phyloP scores from a whole-genome alignment of 371 early-diverging fungal species.

The Dinochytrium kinnereticum region DNA sequence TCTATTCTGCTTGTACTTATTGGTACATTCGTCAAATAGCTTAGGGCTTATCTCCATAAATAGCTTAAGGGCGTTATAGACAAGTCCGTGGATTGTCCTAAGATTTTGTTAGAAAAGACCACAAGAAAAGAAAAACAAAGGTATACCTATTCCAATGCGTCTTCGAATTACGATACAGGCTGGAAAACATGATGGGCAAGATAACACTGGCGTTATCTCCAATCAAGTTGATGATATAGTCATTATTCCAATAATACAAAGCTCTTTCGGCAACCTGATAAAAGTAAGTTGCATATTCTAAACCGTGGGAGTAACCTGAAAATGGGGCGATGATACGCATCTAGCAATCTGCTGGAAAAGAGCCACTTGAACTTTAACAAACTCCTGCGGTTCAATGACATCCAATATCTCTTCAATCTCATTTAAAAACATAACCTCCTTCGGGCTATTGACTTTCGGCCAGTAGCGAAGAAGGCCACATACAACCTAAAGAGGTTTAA shows the following conservation, averaged over 20 bases:
- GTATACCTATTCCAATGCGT: slow-evolving; percentile 93
- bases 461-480: slow-evolving; percentile 87
- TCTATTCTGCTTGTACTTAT: slow-evolving; percentile 77
- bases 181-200: slow-evolving; percentile 91
- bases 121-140: neutral
- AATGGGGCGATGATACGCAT: slow-evolving; percentile 94
- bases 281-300: slow-evolving; percentile 9
- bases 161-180: slow-evolving; percentile 89
- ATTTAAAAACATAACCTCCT: slow-evolving; percentile 97
- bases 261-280: slow-evolving; percentile 92
- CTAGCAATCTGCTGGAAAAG: slow-evolving; percentile 88
- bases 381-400: slow-evolving; percentile 86
- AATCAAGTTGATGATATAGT: slow-evolving; percentile 91
- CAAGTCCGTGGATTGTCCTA: slow-evolving; percentile 92
- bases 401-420: slow-evolving; percentile 97
- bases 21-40: slow-evolving; percentile 88
- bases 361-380: slow-evolving; percentile 83
- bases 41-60: slow-evolving; percentile 90
- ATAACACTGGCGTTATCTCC: slow-evolving; percentile 86
- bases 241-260: slow-evolving; percentile 96
- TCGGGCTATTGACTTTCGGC: slow-evolving; percentile 97
- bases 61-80: slow-evolving; percentile 90
- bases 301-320: no score
- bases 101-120: neutral
- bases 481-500: slow-evolving; percentile 64